Evolutionary conservation across 305 asterid genomes (phyloP).

Genomic region (Fraxinus platypoda): DNA sequence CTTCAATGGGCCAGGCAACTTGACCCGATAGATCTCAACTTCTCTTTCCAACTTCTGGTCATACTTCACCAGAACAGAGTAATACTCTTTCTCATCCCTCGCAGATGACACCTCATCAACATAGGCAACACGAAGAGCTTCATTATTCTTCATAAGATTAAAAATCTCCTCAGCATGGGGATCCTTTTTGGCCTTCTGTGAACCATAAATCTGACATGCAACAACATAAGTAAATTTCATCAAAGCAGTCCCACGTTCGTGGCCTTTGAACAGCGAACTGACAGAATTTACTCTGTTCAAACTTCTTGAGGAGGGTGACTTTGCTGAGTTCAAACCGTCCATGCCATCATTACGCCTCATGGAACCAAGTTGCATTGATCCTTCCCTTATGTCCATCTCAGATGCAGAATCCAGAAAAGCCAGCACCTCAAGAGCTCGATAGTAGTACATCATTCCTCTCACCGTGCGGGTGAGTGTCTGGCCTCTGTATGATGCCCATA

Average conservation of each 20-base stretch:
- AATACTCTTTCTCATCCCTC: constrained; percentile 49
- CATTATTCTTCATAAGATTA: constrained; percentile 55
- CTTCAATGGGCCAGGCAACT: constrained; percentile 68
- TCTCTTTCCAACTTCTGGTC: constrained; percentile 46
- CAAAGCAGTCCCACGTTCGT: constrained; percentile 63
- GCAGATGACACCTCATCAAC: constrained; percentile 64
- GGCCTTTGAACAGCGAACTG: constrained; percentile 52
- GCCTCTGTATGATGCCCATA: constrained; percentile 97
- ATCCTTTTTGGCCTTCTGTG: constrained; percentile 62
- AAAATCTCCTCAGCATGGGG: constrained; percentile 61
- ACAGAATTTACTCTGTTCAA: constrained; percentile 52
- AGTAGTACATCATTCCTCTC: constrained; percentile 95
- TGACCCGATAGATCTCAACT: constrained; percentile 67
- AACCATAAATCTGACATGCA: constrained; percentile 66
- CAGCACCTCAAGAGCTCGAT: constrained; percentile 89
- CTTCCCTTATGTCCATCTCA: constrained; percentile 89
- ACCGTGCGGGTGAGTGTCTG: constrained; percentile 96
- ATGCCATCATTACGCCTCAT: constrained; percentile 35
- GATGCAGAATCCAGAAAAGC: constrained; percentile 90
- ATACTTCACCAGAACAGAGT: constrained; percentile 63
- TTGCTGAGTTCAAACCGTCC: constrained; percentile 32
- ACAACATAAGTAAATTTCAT: constrained; percentile 68
- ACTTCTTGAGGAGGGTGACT: constrained; percentile 40
- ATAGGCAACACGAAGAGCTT: constrained; percentile 70
- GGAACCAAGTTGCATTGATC: constrained; percentile 61